These are phyloP conservation scores for Arabidopsis arenosa DNA, from an alignment of 345 rosid genomes.

Conservation along the genomic window DNA sequence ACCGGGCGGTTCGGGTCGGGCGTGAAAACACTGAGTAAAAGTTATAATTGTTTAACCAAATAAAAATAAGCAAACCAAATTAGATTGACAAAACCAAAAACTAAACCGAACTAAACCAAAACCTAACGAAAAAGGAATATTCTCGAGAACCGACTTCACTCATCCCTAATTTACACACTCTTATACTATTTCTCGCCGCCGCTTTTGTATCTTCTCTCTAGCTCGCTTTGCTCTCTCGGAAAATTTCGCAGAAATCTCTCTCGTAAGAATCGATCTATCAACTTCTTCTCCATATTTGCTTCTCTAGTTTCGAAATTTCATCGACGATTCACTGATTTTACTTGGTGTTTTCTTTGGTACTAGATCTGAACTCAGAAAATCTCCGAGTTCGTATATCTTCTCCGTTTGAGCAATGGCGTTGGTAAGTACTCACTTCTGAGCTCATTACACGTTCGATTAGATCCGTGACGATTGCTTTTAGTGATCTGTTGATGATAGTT, in stretches of 20 bases:
- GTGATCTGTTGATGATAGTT: not conserved
- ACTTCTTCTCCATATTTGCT: not conserved
- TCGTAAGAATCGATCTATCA: constrained; percentile 15
- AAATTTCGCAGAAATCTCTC: not conserved
- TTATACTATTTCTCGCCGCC: constrained; percentile 16
- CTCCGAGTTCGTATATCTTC: constrained; percentile 33
- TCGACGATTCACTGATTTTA: not conserved
- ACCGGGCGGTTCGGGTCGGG: too few species aligned
- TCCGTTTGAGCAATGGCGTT: constrained; percentile 67
- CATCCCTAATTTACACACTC: constrained; percentile 14
- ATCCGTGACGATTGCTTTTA: not conserved
- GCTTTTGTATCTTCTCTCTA: not conserved
- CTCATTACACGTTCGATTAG: not conserved
- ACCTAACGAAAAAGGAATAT: constrained; percentile 10
- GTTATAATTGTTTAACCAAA: not conserved
- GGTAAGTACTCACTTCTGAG: constrained; percentile 51
- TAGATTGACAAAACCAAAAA: not conserved
- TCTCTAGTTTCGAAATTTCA: not conserved
- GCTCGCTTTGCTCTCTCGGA: constrained; percentile 16
- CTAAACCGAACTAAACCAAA: constrained; percentile 29
- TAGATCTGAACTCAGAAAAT: constrained; percentile 63
- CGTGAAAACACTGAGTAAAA: too few species aligned
- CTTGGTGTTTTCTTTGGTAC: not conserved
- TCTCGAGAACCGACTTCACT: not conserved
- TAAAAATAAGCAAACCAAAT: not conserved